Base-by-base conservation (phyloP, 108 stramenopile genomes). In the Licmophora abbreviata region DNA sequence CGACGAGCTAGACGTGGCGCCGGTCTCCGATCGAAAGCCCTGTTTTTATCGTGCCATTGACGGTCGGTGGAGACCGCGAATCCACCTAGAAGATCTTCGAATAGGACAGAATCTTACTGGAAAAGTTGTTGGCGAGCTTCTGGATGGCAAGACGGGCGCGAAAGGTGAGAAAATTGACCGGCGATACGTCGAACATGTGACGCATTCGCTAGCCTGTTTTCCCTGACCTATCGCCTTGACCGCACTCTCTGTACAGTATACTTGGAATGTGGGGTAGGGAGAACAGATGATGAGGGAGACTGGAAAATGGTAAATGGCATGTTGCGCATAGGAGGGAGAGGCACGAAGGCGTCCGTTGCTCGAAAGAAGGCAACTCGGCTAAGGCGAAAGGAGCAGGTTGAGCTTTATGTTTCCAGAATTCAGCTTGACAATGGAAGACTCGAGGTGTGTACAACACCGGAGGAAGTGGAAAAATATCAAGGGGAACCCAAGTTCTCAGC, bases 231-330 rank as follows among this genome's bases (percentile, higher is more conserved):
- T 40, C 15, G 15, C 20, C 38, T 4, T 40, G 2, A 4, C 3
- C 5, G 5, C 2, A 40, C 15, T 40, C n/a, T 25, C 42, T n/a
- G n/a, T n/a, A 41, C 29, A 51, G 64, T 79, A 1, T 88, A 65
- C 28, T 68, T 78, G 29, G 86, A 88, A 52, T 77, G 76, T 51
- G 86, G 86, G 6, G 68, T 80, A 10, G 56, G 66, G 10, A 54
- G 43, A 18, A 63, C 15, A 28, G 45, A 52, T 27, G 49, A 21
- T 10, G 35, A 64, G 25, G 63, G 66, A 18, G 51, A 65, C 18
- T 83, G 82, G 82, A 66, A 58, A 14, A 81, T 81, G 25, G 79
- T 79, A 15, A 71, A 69, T 28, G 80, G 74, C 12, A 81, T 88
- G 82, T 15, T 81, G 45, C 61, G 82, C n/a, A 28, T 83, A 14